These are phyloP conservation scores for Pneumocystis sp. DNA, from an alignment of 1,139 yeast species.

Conservation along the genomic window DNA sequence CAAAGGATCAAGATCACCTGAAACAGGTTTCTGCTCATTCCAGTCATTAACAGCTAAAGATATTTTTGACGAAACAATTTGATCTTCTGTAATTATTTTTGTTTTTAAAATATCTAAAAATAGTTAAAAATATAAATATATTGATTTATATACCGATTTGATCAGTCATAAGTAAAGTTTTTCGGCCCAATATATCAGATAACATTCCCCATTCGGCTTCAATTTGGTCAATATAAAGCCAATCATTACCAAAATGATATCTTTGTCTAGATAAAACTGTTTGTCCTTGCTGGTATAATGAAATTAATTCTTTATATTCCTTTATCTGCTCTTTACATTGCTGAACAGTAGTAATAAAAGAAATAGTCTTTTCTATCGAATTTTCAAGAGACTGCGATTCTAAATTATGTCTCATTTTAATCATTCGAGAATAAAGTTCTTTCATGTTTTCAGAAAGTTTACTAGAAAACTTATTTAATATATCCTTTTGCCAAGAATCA, in stretches of 20 bases:
- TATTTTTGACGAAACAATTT: conserved; percentile 31
- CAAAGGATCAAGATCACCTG: conserved; percentile 33
- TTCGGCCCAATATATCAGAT: conserved; percentile 29
- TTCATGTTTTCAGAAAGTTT: conserved; percentile 24
- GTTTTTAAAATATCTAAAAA: conserved; percentile 11
- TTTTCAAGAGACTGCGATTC: conserved; percentile 26
- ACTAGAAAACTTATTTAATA: conserved; percentile 33
- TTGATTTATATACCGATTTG: conserved; percentile 11
- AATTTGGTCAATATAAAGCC: conserved; percentile 54
- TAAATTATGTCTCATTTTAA: conserved; percentile 22
- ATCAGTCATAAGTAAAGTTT: conserved; percentile 18
- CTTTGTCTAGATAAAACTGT: conserved; percentile 32
- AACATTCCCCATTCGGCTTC: conserved; percentile 38
- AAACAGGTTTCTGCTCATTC: conserved; percentile 37
- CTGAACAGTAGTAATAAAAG: conserved; percentile 26
- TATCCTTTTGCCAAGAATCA: conserved; percentile 41
- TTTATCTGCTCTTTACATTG: conserved; percentile 18
- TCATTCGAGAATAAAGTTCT: conserved; percentile 21
- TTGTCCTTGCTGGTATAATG: conserved; percentile 31
- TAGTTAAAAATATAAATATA: neutral
- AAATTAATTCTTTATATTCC: conserved; percentile 24
- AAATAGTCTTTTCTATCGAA: conserved; percentile 27
- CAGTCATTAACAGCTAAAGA: conserved; percentile 32
- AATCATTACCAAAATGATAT: conserved; percentile 36
- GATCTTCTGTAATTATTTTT: conserved; percentile 14